These are phyloP conservation scores for Dactylonectria macrodidyma DNA, from an alignment of 2,329 filamentous ascomycete genomes.

Conservation along the genomic window DNA sequence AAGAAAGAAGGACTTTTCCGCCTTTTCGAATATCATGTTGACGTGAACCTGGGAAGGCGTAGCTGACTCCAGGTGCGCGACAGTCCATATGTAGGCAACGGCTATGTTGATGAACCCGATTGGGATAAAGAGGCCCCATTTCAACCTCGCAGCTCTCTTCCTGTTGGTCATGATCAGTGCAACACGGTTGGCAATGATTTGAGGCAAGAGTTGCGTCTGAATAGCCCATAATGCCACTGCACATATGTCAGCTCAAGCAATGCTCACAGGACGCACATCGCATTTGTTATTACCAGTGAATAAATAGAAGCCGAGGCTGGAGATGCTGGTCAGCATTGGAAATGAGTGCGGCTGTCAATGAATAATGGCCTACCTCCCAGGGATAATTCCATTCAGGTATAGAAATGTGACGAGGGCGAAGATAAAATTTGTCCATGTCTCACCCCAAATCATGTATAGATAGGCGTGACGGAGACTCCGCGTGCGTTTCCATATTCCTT, in stretches of 20 bases:
- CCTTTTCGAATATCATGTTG: constrained; percentile 45
- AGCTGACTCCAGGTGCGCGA: constrained; percentile 48
- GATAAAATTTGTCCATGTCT: constrained; percentile 44
- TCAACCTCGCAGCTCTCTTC: constrained; percentile 51
- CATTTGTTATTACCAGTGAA: constrained; percentile 6
- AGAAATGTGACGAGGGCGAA: constrained; percentile 47
- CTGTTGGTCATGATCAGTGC: constrained; percentile 58
- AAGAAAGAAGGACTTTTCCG: constrained; percentile 63
- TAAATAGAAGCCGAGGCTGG: constrained; percentile 30
- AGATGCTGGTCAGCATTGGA: neutral
- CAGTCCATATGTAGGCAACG: constrained; percentile 59
- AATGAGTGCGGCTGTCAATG: accelerated
- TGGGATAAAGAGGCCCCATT: constrained; percentile 52
- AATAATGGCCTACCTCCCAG: constrained; percentile 17
- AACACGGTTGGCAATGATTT: constrained; percentile 63
- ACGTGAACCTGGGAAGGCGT: constrained; percentile 23
- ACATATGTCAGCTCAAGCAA: neutral
- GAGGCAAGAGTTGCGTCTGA: constrained; percentile 58
- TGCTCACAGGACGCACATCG: constrained; percentile 34
- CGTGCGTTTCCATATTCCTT: constrained; percentile 37
- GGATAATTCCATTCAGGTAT: constrained; percentile 41
- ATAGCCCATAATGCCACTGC: constrained; percentile 36
- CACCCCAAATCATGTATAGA: constrained; percentile 48
- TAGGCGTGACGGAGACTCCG: constrained; percentile 41
- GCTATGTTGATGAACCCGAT: constrained; percentile 56